A percentile compares a stretch with the other conserved stretches of the same genome.
Evolutionary conservation across 306 rosid genomes (phyloP).

Genomic region (Dicorynia guianensis): DNA sequence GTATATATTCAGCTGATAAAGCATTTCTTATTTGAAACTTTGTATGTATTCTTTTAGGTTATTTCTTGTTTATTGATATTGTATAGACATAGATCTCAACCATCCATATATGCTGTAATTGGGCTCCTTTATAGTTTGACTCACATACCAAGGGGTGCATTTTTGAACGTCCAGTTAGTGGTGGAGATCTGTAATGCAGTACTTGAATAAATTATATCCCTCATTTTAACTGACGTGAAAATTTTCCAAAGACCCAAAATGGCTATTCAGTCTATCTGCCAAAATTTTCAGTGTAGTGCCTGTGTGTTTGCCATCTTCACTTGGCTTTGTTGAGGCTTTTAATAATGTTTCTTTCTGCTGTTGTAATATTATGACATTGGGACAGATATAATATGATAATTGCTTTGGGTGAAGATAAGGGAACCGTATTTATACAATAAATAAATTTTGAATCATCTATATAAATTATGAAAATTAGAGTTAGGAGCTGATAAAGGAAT

Average conservation of each 20-base stretch:
- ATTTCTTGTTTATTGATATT: constrained; percentile 9
- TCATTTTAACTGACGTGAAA: background rate
- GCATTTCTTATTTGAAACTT: constrained; percentile 16
- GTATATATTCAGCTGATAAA: constrained; percentile 7
- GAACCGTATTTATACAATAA: background rate
- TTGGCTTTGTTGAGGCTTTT: constrained; percentile 11
- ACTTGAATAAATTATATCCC: constrained; percentile 7
- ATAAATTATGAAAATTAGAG: background rate
- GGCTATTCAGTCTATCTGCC: constrained; percentile 5
- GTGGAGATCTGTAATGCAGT: background rate
- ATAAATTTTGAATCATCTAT: background rate
- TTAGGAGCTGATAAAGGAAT: background rate
- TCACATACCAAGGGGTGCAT: constrained; percentile 8
- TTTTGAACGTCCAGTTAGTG: constrained; percentile 5
- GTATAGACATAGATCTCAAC: background rate
- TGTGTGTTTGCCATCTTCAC: background rate
- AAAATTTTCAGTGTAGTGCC: background rate
- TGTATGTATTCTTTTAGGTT: background rate
- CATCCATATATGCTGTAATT: background rate
- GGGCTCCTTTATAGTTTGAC: constrained; percentile 2
- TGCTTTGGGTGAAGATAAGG: background rate
- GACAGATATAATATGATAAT: background rate
- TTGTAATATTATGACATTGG: background rate
- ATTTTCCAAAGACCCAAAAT: background rate
- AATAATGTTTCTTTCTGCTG: background rate